Evolutionary conservation across 2,329 filamentous ascomycete genomes (phyloP).

Genomic region (Claviceps arundinis): DNA sequence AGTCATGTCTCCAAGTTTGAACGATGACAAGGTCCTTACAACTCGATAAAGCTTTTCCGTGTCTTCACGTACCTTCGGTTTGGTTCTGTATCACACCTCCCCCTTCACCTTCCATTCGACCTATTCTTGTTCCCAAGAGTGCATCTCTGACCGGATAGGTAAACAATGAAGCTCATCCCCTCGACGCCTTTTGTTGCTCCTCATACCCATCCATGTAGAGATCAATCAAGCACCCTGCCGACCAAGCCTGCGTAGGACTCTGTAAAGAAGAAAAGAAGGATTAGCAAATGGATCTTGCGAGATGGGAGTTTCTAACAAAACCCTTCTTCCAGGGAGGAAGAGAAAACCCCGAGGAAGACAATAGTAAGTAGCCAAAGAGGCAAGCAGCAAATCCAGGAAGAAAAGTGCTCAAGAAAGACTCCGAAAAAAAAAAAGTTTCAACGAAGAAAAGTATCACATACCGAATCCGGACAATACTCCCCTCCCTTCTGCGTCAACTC

Average conservation of each 20-base stretch:
- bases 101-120: too few relatives aligned
- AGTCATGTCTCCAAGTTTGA: too few relatives aligned
- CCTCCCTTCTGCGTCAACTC: conserved; percentile 90
- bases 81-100: too few relatives aligned
- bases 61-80: too few relatives aligned
- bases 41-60: too few relatives aligned
- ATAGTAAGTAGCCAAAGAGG: not conserved
- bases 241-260: conserved; percentile 95
- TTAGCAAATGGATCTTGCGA: not conserved
- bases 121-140: too few relatives aligned
- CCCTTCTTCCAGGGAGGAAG: not conserved
- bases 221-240: conserved; percentile 85
- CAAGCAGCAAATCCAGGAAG: not conserved
- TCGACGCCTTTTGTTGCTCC: conserved; percentile 23
- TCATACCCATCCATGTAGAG: conserved; percentile 81
- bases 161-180: not conserved
- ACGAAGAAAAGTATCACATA: conserved; percentile 23
- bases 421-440: not conserved
- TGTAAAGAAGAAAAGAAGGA: conserved; percentile 20
- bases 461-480: conserved; percentile 73
- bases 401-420: too few relatives aligned
- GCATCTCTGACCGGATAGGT: not conserved
- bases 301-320: not conserved
- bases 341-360: not conserved
- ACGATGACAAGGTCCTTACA: too few relatives aligned